A percentile compares a stretch with the other conserved stretches of the same genome.
Evolutionary conservation across 2,329 filamentous ascomycete genomes (phyloP).

Genomic region (Lasiodiplodia sp.): DNA sequence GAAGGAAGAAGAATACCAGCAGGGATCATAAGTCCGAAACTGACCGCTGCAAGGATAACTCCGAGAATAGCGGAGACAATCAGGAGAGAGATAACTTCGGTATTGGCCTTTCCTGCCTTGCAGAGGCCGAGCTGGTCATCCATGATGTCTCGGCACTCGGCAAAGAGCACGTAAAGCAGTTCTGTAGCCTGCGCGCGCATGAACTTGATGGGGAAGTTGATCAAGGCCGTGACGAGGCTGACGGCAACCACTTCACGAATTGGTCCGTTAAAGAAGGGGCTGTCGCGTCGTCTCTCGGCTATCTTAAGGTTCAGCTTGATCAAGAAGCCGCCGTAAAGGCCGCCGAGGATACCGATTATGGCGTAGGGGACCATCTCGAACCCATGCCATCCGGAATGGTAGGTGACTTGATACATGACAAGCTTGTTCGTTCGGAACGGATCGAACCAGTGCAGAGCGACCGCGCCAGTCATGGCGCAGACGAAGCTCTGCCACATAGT

Average conservation of each 20-base stretch:
- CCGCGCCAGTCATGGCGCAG: conserved; percentile 97
- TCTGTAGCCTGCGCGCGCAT: conserved; percentile 93
- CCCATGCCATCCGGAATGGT: conserved; percentile 88
- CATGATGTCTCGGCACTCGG: conserved; percentile 81
- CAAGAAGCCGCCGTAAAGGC: conserved; percentile 93
- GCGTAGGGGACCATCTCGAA: conserved; percentile 93
- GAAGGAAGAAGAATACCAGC: conserved; percentile 95
- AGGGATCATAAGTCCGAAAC: conserved; percentile 92
- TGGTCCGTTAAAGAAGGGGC: conserved; percentile 72
- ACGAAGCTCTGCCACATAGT: conserved; percentile 99
- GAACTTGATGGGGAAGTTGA: conserved; percentile 96
- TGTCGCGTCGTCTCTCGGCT: conserved; percentile 66
- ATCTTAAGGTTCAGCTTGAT: conserved; percentile 93
- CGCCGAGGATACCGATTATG: conserved; percentile 84
- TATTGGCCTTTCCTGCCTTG: conserved; percentile 82
- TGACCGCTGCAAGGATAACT: conserved; percentile 84
- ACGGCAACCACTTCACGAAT: conserved; percentile 81
- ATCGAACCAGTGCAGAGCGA: conserved; percentile 90
- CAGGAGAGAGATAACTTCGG: conserved; percentile 81
- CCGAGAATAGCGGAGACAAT: conserved; percentile 83
- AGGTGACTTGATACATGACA: conserved; percentile 94
- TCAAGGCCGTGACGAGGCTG: conserved; percentile 79
- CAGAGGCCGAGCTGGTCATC: conserved; percentile 92
- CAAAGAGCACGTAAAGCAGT: conserved; percentile 89
- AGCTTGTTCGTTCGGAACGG: conserved; percentile 95